A percentile compares a stretch with the other conserved stretches of the same genome.
phyloP scores from a whole-genome alignment of 768 basidiomycete species.

The Panus rudis region DNA sequence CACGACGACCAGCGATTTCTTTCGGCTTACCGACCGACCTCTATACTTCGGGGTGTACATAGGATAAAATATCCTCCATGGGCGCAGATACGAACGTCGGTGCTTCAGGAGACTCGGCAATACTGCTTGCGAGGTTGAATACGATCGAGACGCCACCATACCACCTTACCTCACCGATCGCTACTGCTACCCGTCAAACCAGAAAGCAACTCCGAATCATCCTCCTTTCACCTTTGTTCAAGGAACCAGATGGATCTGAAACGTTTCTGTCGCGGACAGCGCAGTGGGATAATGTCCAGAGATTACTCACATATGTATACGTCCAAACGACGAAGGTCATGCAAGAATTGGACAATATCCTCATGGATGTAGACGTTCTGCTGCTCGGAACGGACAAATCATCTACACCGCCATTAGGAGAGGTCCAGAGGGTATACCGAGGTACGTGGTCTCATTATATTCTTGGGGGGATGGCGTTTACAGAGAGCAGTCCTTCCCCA shows the following conservation, averaged over 20 bases:
- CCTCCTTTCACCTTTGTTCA: constrained; percentile 57
- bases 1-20: too few relatives aligned
- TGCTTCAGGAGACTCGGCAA: too few relatives aligned
- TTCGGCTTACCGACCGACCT: too few relatives aligned
- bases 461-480: too few relatives aligned
- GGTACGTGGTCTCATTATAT: constrained; percentile 14
- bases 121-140: constrained; percentile 8
- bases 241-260: neutral
- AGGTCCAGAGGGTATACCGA: constrained; percentile 26
- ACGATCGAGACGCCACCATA: constrained; percentile 30
- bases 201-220: constrained; percentile 50
- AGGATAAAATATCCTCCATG: too few relatives aligned
- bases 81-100: too few relatives aligned
- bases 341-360: constrained; percentile 55
- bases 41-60: too few relatives aligned
- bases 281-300: constrained; percentile 64
- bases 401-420: constrained; percentile 31
- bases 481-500: too few relatives aligned
- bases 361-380: constrained; percentile 74
- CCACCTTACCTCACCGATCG: constrained; percentile 50
- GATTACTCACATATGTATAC: constrained; percentile 76
- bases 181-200: constrained; percentile 40
- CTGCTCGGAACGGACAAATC: constrained; percentile 48
- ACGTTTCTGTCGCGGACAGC: constrained; percentile 32
- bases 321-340: constrained; percentile 77